Evolutionary conservation across 2,329 filamentous ascomycete genomes (phyloP).

Genomic region (Penicillium sp.): DNA sequence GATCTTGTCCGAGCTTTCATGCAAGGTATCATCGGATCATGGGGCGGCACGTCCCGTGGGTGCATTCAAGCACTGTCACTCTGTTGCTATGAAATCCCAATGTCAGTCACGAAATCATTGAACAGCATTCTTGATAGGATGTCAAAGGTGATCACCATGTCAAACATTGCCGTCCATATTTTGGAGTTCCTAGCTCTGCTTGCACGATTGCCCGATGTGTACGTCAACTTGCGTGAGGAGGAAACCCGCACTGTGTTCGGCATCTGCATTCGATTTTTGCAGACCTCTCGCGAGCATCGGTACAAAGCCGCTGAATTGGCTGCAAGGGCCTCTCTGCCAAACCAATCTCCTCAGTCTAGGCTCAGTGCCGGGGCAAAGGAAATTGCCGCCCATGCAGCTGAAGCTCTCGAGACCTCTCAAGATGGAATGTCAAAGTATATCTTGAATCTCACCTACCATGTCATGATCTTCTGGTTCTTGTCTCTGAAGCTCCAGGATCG

Average conservation of each 20-base stretch:
- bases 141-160: slow-evolving; percentile 93
- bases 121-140: slow-evolving; percentile 88
- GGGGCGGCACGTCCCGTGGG: slow-evolving; percentile 82
- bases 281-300: slow-evolving; percentile 71
- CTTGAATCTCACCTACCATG: slow-evolving; percentile 88
- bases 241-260: slow-evolving; percentile 94
- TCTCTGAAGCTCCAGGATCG: slow-evolving; percentile 82
- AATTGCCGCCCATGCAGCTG: slow-evolving; percentile 31
- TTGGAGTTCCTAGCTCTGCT: slow-evolving; percentile 91
- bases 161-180: slow-evolving; percentile 88
- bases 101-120: slow-evolving; percentile 80
- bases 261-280: slow-evolving; percentile 89
- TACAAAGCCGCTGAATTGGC: slow-evolving; percentile 36
- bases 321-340: slow-evolving; percentile 33
- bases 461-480: slow-evolving; percentile 96
- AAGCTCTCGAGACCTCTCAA: slow-evolving; percentile 45
- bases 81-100: slow-evolving; percentile 90
- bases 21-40: slow-evolving; percentile 71
- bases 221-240: slow-evolving; percentile 84
- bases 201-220: slow-evolving; percentile 78
- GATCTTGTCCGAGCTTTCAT: slow-evolving; percentile 86
- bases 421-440: slow-evolving; percentile 91
- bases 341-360: slow-evolving; percentile 22
- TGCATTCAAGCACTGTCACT: slow-evolving; percentile 95
- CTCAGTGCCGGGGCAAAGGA: slow-evolving; percentile 49